phyloP scores from a whole-genome alignment of 2,329 filamentous ascomycete species.

The Ascochyta clinopodiicola region DNA sequence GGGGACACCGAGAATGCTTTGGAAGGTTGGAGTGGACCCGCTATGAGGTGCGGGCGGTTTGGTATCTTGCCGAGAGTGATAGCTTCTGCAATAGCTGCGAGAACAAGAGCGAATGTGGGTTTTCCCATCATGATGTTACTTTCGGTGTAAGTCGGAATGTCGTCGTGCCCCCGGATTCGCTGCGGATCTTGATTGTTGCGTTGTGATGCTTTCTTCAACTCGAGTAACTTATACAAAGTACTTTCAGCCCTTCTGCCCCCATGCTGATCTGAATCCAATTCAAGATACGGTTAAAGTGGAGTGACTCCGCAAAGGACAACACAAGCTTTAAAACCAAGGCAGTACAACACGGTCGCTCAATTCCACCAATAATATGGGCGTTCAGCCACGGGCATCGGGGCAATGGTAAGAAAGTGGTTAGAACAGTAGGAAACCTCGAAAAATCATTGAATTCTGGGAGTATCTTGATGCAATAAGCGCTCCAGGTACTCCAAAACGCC shows the following conservation, averaged over 20 bases:
- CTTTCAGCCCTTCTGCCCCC: not conserved
- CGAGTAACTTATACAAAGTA: too few species aligned
- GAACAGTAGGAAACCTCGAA: not conserved
- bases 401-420: not conserved
- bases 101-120: not conserved
- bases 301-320: not conserved
- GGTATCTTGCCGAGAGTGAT: conserved; percentile 3
- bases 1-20: conserved; percentile 33
- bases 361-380: not conserved
- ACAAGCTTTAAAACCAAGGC: not conserved
- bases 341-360: not conserved
- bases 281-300: not conserved
- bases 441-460: not conserved
- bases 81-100: not conserved
- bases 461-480: conserved; percentile 7
- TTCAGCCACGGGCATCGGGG: not conserved
- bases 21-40: conserved; percentile 44
- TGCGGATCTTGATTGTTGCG: not conserved
- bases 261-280: not conserved
- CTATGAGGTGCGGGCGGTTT: conserved; percentile 40
- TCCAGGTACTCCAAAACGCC: conserved; percentile 5
- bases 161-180: not conserved
- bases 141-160: not conserved
- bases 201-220: not conserved
- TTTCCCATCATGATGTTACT: not conserved